phyloP scores from a whole-genome alignment of 2,329 filamentous ascomycete species.

The Stagonosporopsis rhizophila region DNA sequence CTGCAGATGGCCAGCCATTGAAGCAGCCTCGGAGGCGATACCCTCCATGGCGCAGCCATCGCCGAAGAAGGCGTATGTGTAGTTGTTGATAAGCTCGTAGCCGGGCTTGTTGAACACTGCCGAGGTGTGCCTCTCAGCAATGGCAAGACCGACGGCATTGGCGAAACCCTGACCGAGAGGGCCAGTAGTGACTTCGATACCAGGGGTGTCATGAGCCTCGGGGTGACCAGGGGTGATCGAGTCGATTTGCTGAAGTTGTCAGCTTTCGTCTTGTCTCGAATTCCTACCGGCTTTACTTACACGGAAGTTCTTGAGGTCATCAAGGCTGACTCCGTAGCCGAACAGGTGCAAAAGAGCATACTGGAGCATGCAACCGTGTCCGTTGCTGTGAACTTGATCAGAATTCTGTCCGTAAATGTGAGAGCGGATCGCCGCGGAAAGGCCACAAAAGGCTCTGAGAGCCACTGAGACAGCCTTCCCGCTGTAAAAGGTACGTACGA shows the following conservation, averaged over 20 bases:
- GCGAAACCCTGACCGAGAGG: conserved; percentile 96
- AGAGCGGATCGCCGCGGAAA: conserved; percentile 27
- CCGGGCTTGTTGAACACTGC: conserved; percentile 96
- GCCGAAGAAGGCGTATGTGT: conserved; percentile 96
- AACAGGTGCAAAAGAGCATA: conserved; percentile 98
- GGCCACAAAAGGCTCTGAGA: conserved; percentile 2
- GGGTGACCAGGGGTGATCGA: conserved; percentile 95
- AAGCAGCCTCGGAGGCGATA: conserved; percentile 90
- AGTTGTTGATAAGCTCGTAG: conserved; percentile 90
- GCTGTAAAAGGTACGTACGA: conserved; percentile 73
- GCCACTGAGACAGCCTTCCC: background rate
- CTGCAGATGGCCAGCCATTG: conserved; percentile 93
- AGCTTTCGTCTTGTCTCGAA: background rate
- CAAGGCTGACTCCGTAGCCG: conserved; percentile 83
- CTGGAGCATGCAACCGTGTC: conserved; percentile 99
- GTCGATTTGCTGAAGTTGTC: conserved; percentile 64
- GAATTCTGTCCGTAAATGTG: conserved; percentile 3
- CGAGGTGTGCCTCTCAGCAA: conserved; percentile 90
- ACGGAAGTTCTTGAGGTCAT: conserved; percentile 96
- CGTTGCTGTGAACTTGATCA: conserved; percentile 71
- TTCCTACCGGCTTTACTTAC: conserved; percentile 65
- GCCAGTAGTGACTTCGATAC: conserved; percentile 97
- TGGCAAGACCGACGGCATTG: conserved; percentile 97
- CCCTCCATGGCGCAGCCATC: conserved; percentile 99
- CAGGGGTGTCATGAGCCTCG: conserved; percentile 94